These are phyloP conservation scores for Fusarium sp. DNA, from an alignment of 2,329 filamentous ascomycete genomes.

Conservation along the genomic window DNA sequence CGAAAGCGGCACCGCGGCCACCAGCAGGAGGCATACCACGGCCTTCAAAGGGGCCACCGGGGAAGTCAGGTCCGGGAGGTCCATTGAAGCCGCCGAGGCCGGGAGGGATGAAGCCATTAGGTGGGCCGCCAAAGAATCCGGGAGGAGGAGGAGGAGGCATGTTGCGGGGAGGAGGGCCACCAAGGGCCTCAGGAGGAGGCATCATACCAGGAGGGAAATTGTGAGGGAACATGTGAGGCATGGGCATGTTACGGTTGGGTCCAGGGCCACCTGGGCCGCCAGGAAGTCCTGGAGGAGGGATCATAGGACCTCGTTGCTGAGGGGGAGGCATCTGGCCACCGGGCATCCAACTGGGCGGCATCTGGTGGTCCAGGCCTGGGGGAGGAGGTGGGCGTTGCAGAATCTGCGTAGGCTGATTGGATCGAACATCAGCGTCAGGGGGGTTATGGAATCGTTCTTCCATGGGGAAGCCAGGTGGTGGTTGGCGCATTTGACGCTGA, in stretches of 20 bases:
- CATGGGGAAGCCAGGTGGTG: conserved; percentile 62
- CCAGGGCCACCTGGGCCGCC: conserved; percentile 39
- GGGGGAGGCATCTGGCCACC: conserved; percentile 58
- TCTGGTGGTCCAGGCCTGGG: conserved; percentile 69
- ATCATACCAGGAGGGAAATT: conserved; percentile 66
- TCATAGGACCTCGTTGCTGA: conserved; percentile 61
- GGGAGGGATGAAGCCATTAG: conserved; percentile 65
- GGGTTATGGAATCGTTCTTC: conserved; percentile 63
- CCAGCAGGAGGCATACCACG: conserved; percentile 65
- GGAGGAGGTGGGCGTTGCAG: conserved; percentile 71
- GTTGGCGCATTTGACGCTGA: conserved; percentile 58
- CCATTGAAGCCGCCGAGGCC: conserved; percentile 68
- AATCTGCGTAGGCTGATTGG: conserved; percentile 70
- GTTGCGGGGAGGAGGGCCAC: conserved; percentile 63
- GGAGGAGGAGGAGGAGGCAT: conserved; percentile 69
- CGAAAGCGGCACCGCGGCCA: conserved; percentile 50
- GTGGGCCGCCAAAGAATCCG: conserved; percentile 65
- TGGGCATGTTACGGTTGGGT: conserved; percentile 56
- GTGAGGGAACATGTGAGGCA: conserved; percentile 71
- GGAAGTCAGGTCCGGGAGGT: conserved; percentile 59
- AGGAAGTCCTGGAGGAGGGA: conserved; percentile 68
- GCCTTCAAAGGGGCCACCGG: conserved; percentile 63
- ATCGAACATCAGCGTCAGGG: conserved; percentile 58
- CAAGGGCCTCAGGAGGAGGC: conserved; percentile 61
- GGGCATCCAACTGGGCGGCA: conserved; percentile 67